Conservation (phyloP, 345 rosid species). For the Gossypium australe region DNA sequence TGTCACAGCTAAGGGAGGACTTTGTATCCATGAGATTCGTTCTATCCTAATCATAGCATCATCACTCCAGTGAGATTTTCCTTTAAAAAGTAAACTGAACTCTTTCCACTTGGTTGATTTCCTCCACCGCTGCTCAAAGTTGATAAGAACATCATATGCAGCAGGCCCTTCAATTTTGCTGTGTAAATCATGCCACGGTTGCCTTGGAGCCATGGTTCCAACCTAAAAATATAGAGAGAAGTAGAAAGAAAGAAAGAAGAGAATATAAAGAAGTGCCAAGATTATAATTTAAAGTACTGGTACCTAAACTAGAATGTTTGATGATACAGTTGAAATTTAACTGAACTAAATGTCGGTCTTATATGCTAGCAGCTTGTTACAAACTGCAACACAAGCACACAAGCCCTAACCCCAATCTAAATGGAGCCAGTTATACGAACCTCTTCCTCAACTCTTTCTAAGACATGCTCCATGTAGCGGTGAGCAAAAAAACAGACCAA, state of each 20-base stretch:
- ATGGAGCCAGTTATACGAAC: neutral
- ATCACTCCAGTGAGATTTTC: conserved; percentile 63
- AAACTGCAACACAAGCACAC: conserved; percentile 2
- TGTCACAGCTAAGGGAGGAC: conserved; percentile 38
- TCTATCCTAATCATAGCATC: conserved; percentile 77
- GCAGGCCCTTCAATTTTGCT: conserved; percentile 91
- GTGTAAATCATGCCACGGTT: conserved; percentile 98
- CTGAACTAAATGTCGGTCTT: neutral
- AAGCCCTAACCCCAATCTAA: neutral
- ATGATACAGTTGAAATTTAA: neutral
- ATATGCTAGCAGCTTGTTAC: neutral
- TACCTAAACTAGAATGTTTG: neutral
- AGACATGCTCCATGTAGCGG: neutral
- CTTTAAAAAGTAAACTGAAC: conserved; percentile 53
- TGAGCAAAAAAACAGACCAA: no score
- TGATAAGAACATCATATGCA: conserved; percentile 87
- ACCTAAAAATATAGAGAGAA: conserved; percentile 32
- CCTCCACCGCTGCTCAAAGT: conserved; percentile 98
- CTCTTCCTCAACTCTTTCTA: neutral
- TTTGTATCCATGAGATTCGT: conserved; percentile 87
- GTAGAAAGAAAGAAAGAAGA: neutral
- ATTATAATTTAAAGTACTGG: conserved; percentile 11
- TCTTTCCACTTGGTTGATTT: conserved; percentile 79
- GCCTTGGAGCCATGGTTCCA: conserved; percentile 75
- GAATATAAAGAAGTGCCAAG: conserved; percentile 1